A percentile compares a stretch with the other conserved stretches of the same genome.
Conservation (phyloP, 129 eudicot species). For the Helianthus annuus region DNA sequence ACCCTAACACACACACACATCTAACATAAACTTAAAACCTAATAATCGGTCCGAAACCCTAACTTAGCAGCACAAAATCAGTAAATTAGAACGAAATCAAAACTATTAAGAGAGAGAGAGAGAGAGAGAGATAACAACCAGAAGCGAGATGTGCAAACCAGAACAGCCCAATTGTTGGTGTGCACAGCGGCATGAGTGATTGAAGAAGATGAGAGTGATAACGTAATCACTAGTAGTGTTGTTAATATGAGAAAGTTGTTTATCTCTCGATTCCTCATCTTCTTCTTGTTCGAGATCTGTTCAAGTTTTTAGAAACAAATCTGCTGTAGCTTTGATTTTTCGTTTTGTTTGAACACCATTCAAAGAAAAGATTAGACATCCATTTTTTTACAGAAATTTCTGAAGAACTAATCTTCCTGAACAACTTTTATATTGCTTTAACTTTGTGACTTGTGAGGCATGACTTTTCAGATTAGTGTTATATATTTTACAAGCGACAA, state of each 20-base stretch:
- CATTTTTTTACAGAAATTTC: too few species aligned
- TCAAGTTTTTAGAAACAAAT: slow-evolving; percentile 2
- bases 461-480: too few species aligned
- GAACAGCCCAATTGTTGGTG: slow-evolving; percentile 96
- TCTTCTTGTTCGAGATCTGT: slow-evolving; percentile 15
- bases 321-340: not conserved
- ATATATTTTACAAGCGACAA: too few species aligned
- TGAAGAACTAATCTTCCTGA: too few species aligned
- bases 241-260: slow-evolving; percentile 8
- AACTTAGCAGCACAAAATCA: slow-evolving; percentile 9
- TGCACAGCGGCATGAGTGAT: slow-evolving; percentile 45
- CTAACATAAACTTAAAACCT: not conserved
- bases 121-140: slow-evolving; percentile 43
- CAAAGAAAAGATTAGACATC: too few species aligned
- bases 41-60: not conserved
- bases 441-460: too few species aligned
- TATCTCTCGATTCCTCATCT: slow-evolving; percentile 25
- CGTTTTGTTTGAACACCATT: not conserved
- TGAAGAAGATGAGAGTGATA: slow-evolving; percentile 35
- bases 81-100: not conserved
- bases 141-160: slow-evolving; percentile 96
- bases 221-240: slow-evolving; percentile 11
- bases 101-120: not conserved
- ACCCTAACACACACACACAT: slow-evolving; percentile 17
- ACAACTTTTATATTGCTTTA: too few species aligned